phyloP scores from a whole-genome alignment of 2,329 filamentous ascomycete species.

The Atkinsonella hypoxylon region DNA sequence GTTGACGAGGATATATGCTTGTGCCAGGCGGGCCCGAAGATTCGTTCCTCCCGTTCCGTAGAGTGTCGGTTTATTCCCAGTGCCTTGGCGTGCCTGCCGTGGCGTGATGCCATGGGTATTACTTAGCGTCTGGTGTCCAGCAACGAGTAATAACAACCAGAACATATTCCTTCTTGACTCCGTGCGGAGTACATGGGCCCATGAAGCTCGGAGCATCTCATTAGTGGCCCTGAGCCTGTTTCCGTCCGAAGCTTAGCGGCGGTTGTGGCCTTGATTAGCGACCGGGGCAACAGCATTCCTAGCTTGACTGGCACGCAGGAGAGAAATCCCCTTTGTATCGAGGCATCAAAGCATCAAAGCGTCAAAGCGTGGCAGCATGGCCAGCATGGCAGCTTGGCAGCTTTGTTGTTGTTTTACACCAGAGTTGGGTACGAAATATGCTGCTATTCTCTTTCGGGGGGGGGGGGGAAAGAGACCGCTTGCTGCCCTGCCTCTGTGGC shows the following conservation, averaged over 20 bases:
- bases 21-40: background rate
- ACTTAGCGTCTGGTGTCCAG: background rate
- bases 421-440: background rate
- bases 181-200: background rate
- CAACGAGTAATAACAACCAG: background rate
- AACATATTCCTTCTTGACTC: background rate
- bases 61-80: background rate
- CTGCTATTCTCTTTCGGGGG: background rate
- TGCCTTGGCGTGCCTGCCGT: background rate
- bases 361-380: too few relatives aligned
- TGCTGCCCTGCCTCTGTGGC: background rate
- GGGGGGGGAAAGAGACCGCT: background rate
- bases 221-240: background rate
- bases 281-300: background rate
- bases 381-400: background rate
- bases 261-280: constrained; percentile 3
- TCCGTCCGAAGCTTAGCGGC: constrained; percentile 1
- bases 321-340: background rate
- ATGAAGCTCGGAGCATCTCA: background rate
- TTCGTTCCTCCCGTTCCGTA: background rate
- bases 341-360: background rate
- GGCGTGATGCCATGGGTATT: background rate
- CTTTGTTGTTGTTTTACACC: background rate
- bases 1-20: too few relatives aligned
- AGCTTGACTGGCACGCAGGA: background rate